Base-by-base conservation (phyloP, 1,284 basidiomycete genomes). In the Puccinia triticina region DNA sequence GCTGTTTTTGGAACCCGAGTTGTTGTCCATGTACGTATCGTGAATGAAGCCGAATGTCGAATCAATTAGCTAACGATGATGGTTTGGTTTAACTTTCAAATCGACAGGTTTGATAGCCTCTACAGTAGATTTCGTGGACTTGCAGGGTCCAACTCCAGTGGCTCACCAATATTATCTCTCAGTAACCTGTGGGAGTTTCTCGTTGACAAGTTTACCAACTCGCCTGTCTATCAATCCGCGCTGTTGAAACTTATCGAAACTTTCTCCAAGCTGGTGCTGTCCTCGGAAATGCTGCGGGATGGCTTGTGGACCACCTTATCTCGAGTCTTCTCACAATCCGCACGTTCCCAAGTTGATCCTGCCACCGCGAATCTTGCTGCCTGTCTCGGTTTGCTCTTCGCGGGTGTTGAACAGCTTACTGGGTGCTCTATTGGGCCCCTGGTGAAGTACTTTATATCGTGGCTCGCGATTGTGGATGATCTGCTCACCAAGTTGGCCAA, bases 141-240 rank as follows among this genome's bases (percentile, higher is more conserved):
- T 71, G 67, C 67, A 29, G 26, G 66, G 50, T 2, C 77, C 16
- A 57, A 40, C n/a, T 46, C 18, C n/a, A 46, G 53, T 80, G 34
- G 7, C 32, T 40, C 53, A 32, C 53, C 23, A 26, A 16, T 23
- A 11, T 10, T 61, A 14, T 71, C 77, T 29, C 57, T 57, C 34
- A 23, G 29, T n/a, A 53, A n/a, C 23, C 23, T 80, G 14, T 71
- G 66, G 43, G 32, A 69, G 12, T 46, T 43, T 23, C 69, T 80
- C 21, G 50, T 80, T 26, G 66, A 80, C 29, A 72, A 80, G 77
- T 53, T 80, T 37, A 71, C 66, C 37, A 57, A 71, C 37, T 61
- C 57, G 26, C 67, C 69, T 40, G 59, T 74, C 26, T 81, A 81
- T 66, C 67, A 81, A 74, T 81, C 79, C n/a, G 79, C 79, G 16